These are phyloP conservation scores for Agapanthus africanus DNA, from an alignment of 106 monocot species.

Conservation along the genomic window DNA sequence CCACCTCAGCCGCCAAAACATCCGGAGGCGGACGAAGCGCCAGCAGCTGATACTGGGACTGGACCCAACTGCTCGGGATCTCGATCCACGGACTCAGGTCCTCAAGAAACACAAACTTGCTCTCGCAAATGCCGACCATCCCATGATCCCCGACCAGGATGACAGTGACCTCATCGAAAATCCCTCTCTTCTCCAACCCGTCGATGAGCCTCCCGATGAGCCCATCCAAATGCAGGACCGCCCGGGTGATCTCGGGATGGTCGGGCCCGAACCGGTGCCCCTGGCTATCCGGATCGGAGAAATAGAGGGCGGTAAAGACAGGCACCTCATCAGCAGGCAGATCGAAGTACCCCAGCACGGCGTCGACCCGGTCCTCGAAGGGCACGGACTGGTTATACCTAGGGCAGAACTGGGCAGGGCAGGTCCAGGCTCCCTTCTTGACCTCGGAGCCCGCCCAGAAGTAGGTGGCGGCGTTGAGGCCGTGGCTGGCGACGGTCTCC, in stretches of 20 bases:
- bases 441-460: slow-evolving; percentile 66
- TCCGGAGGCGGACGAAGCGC: slow-evolving; percentile 22
- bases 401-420: slow-evolving; percentile 38
- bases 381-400: slow-evolving; percentile 33
- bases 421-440: slow-evolving; percentile 38
- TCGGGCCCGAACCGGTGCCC: slow-evolving; percentile 62
- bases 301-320: slow-evolving; percentile 30
- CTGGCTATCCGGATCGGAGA: slow-evolving; percentile 48
- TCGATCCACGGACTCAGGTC: slow-evolving; percentile 38
- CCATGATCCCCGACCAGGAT: slow-evolving; percentile 62
- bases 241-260: slow-evolving; percentile 38
- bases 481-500: slow-evolving; percentile 42
- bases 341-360: slow-evolving; percentile 48
- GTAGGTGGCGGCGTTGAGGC: slow-evolving; percentile 34
- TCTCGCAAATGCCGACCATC: slow-evolving; percentile 55
- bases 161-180: slow-evolving; percentile 48
- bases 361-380: slow-evolving; percentile 45
- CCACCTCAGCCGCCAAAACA: slow-evolving; percentile 24
- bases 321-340: slow-evolving; percentile 36
- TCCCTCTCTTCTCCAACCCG: slow-evolving; percentile 43
- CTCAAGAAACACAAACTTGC: slow-evolving; percentile 40
- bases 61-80: slow-evolving; percentile 30
- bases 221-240: slow-evolving; percentile 27
- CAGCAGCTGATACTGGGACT: slow-evolving; percentile 26
- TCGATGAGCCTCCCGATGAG: slow-evolving; percentile 44